Base-by-base conservation (phyloP, 2,329 filamentous ascomycete genomes). In the Leptographium flavum region DNA sequence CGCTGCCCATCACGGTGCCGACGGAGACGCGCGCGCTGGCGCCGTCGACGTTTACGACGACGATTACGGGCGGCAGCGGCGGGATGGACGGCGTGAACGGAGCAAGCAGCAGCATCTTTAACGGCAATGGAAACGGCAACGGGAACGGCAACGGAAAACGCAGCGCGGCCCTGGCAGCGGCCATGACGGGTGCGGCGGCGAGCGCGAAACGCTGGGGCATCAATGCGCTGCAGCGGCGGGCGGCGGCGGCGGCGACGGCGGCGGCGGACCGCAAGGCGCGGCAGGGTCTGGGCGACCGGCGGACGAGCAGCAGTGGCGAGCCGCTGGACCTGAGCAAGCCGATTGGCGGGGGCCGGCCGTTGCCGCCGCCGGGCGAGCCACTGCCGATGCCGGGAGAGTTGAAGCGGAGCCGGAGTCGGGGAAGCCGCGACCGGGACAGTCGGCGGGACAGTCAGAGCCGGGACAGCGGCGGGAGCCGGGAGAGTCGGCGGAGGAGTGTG, bases 301-400 rank as follows among this genome's bases (percentile, higher is more conserved):
- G 39, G 2, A 31, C 23, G 3, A 40, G 44, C 45, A 48, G 32
- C 46, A 42, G 28, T 15, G 47, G 49, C 7, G 53, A 55, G 23
- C 50, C 53, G 15, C 39, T 76, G 49, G 60, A 76, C 62, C 52
- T 73, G 48, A 63, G 60, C 51, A 75, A 85, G 54, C 87, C 87
- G 2, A 87, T 93, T 67, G 87, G 87, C 1, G 74, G 87, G 33
- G 87, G 87, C 0, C 81, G 83, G 53, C 87, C 87, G 1, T 66
- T 94, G 17, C 87, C 86, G 39, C 86, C 87, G 9, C 84, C 83
- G 3, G 87, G 87, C 2, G 79, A 74, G 38, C 87, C 87, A 4
- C 69, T 94, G 1, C 87, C 87, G 2, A 75, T 69, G 36, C 81
- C 81, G n/a, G 43, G 23, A 13, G 49, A 51, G 40, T 40, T 49